Base-by-base conservation (phyloP, 2,329 filamentous ascomycete species). In the Didymellaceae sp. region DNA sequence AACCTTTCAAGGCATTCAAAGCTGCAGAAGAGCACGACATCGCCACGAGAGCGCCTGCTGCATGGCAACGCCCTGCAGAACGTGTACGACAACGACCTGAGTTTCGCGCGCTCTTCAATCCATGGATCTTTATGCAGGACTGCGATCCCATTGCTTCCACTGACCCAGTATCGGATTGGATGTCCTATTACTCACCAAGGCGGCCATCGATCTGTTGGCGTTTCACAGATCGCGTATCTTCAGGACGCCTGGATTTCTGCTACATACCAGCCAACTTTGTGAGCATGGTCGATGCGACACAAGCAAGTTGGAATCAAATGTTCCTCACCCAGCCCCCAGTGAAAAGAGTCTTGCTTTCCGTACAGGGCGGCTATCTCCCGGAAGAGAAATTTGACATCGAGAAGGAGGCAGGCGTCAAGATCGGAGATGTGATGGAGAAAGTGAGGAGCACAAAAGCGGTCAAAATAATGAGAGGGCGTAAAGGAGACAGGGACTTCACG, bases 301-400 rank as follows among this genome's bases (percentile, higher is more conserved):
- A 2, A 2, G 21, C 25, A 4, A 39, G 26, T 11, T 39, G 26
- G n/a, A 6, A 9, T 3, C 13, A 11, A 6, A 46, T 46, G 43
- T 46, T 46, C n/a, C 33, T 46, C 8, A 46, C 43, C 6, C 43
- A 46, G 34, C 43, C 43, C 4, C 43, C 43, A 2, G 20, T 33
- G 4, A 39, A 20, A 20, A 25, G 43, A 14, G 34, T 39, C 5
- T n/a, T 46, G 13, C 6, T 39, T 28, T 13, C 14, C 7, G 34
- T 46, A 1, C 26, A 32, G n/a, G 26, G 34, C 5, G 26, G 34
- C 4, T 46, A 32, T 10, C 6, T 38, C 20, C 9, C 18, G 1
- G 7, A n/a, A 5, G 33, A 45, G 25, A 20, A 13, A 1, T 38
- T 32, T n/a, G 43, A 46, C 8, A 13, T 46, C 7, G 43, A 46